Evolutionary conservation across 139 green algal genomes (phyloP), one percentile per base, ranked within the genome.

Genomic region (Chlorella sp.): DNA sequence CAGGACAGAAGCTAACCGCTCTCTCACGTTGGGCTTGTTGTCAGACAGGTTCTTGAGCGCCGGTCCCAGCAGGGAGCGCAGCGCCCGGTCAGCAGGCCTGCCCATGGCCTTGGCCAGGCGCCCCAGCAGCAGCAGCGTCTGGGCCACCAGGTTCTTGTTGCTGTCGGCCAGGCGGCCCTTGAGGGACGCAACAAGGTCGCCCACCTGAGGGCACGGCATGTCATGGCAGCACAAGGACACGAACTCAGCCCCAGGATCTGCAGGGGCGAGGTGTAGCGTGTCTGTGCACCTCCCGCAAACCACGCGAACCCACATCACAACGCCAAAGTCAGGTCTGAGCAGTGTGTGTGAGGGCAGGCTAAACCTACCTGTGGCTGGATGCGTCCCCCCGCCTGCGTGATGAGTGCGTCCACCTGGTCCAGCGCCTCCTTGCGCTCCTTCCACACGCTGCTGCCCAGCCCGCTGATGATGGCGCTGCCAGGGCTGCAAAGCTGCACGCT

Each of bases 391-490:
- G 87, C 84, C 35, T 74, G 77, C 2, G 77, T 83, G 20, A 95
- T 24, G 17, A 94, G 78, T 4, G 75, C 67, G 72, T 93, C 85
- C 31, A 99, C 85, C 10, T 88, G 74, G 61, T 97, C 90, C 69
- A 99, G 65, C 0, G 77, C 92, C 3, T 83, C 89, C 69, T 97
- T 93, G 61, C 95, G 84, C 65, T 94, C 91, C 80, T 99, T 98
- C 95, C 95, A 99, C 68, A 97, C 93, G 23, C 79, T 67, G 69
- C 77, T 86, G 70, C 55, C 55, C 68, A 94, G 67, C 76, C 74
- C 71, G 59, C 33, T 26, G 42, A 55, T 55, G 10, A 55, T 10
- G 17, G 10, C 42, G 17, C 17, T 55, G 17, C 42, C 17, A 30
- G 96, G 73, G 17, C 17, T 55, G 17, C 42, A 24, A 30, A 96